phyloP scores from a whole-genome alignment of 2,329 filamentous ascomycete genomes.

The Talaromyces sp. region DNA sequence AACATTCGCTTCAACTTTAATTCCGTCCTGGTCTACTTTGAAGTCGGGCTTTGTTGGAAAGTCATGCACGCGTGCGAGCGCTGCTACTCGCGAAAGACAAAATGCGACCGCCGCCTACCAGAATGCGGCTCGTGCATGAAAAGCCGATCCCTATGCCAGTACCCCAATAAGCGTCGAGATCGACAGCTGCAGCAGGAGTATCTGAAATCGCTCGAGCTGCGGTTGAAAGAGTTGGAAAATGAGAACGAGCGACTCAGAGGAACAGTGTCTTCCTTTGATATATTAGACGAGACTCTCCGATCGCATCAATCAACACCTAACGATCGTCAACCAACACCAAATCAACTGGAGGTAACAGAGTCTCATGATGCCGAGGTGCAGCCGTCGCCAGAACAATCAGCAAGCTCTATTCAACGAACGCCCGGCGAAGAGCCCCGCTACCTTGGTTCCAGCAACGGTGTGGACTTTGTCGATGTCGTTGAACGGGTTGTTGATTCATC shows the following conservation, averaged over 20 bases:
- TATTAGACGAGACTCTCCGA: neutral
- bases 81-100: slow-evolving; percentile 2
- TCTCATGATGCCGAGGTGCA: neutral
- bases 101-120: slow-evolving; percentile 2
- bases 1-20: neutral
- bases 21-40: neutral
- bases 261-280: neutral
- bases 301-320: neutral
- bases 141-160: neutral
- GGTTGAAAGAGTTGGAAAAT: neutral
- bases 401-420: neutral
- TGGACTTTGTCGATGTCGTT: slow-evolving; percentile 4
- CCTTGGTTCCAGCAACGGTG: slow-evolving; percentile 1
- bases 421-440: slow-evolving; percentile 1
- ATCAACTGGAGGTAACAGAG: neutral
- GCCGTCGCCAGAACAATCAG: neutral
- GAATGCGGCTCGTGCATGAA: slow-evolving; percentile 1
- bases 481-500: slow-evolving; percentile 1
- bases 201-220: neutral
- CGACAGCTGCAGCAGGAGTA: slow-evolving; percentile 3
- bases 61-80: slow-evolving; percentile 2
- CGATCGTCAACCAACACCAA: neutral
- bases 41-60: neutral
- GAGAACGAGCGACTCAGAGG: slow-evolving; percentile 2
- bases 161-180: slow-evolving; percentile 2